Base-by-base conservation (phyloP, 129 eudicot species). In the Escallonia herrerae region DNA sequence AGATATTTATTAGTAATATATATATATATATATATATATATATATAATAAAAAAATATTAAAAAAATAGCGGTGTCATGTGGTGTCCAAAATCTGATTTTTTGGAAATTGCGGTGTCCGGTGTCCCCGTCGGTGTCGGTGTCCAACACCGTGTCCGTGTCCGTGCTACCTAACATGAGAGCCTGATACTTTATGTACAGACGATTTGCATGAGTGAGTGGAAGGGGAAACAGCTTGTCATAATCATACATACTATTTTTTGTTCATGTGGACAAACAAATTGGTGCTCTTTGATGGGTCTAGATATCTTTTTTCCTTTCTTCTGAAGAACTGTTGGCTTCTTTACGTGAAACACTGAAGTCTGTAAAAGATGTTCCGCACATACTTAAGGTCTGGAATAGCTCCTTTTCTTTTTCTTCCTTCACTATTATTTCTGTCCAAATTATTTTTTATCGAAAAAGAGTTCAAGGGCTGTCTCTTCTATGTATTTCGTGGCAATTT, bases 351-450 rank as follows among this genome's bases (percentile, higher is more conserved):
- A 93, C 98, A 43, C 69, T 93, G 79, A 93, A 88, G 73, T 83
- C 83, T 69, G 90, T 93, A 10, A 93, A 93, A 81, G 96, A 93
- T 83, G 85, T 93, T 68, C 95, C 96, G 54, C 81, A 83, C 75
- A 64, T 93, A 75, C 84, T 93, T 46, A 88, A 93, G 96, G 98
- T 93, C 33, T 22, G 61, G 79, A 68, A 58, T 33, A 53, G 40
- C 12, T 15, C 50, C 54, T 50, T 73, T 22, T 68, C 13, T 72
- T 63, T 72, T 14, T 71, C 56, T 76, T 56, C 45, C 7, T 15
- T 46, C 64, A 44, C 8, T 54, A 11, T 9, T 50, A 3, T 53
- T 10, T 59, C 15, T 47, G 50, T 52, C 11, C 45, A 54, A 40
- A 52, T 47, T n/a, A 43, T 40, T 66, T 75, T 61, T 56, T 43